Conservation (phyloP, 139 green algal species). For the Limnomonas spitsbergensis region DNA sequence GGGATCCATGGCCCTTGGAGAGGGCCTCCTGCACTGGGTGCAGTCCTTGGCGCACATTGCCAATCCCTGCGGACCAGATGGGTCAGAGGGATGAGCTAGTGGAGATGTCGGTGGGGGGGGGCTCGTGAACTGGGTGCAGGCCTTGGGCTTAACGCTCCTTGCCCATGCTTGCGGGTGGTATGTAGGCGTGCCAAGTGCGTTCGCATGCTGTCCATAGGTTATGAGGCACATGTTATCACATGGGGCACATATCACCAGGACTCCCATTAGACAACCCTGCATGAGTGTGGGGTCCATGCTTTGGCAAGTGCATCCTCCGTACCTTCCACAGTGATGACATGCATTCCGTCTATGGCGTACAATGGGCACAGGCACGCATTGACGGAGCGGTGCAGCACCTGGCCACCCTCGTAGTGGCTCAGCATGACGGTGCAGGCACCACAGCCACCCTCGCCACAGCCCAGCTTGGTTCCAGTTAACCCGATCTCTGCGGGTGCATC, state of each 20-base stretch:
- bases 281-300: no score
- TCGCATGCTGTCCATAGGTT: no score
- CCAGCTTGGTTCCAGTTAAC: constrained; percentile 90
- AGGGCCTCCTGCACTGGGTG: constrained; percentile 90
- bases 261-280: no score
- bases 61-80: constrained; percentile 63
- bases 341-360: constrained; percentile 86
- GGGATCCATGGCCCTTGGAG: constrained; percentile 83
- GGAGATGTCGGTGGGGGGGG: no score
- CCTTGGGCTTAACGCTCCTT: no score
- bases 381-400: constrained; percentile 72
- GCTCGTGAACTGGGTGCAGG: no score
- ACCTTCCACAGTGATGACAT: constrained; percentile 93
- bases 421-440: constrained; percentile 96
- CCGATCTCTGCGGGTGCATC: constrained; percentile 55
- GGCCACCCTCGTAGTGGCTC: constrained; percentile 51
- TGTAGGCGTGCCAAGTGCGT: no score
- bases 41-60: constrained; percentile 73
- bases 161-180: no score
- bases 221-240: no score
- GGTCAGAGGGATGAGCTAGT: no score
- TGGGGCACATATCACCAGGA: no score
- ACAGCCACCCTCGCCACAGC: constrained; percentile 93
- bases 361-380: constrained; percentile 94
- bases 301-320: neutral